These are phyloP conservation scores for Dryas octopetala DNA, from an alignment of 306 rosid species.

Conservation along the genomic window DNA sequence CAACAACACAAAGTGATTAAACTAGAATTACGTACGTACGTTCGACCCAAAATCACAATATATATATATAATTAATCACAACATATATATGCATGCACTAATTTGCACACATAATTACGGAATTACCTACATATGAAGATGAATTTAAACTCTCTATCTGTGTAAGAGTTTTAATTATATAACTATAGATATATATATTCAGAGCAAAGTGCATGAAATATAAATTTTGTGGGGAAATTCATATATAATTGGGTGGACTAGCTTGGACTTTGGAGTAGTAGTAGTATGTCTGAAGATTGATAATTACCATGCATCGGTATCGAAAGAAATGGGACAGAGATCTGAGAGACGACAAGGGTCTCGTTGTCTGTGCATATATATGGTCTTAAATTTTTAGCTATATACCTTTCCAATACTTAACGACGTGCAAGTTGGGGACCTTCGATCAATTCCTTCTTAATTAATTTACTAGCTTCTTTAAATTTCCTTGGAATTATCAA, in stretches of 20 bases:
- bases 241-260: background rate
- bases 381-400: background rate
- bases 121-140: too few species aligned
- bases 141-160: too few species aligned
- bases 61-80: too few species aligned
- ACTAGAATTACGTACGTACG: too few species aligned
- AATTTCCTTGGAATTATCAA: background rate
- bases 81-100: too few species aligned
- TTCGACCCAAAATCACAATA: too few species aligned
- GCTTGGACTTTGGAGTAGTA: background rate
- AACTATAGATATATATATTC: too few species aligned
- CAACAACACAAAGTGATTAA: too few species aligned
- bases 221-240: background rate
- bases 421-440: background rate
- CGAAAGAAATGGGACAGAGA: slow-evolving; percentile 4
- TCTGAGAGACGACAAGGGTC: slow-evolving; percentile 15
- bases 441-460: background rate
- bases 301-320: background rate
- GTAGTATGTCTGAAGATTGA: background rate
- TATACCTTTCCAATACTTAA: background rate
- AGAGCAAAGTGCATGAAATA: too few species aligned
- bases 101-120: too few species aligned
- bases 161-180: too few species aligned
- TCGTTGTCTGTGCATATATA: slow-evolving; percentile 1
- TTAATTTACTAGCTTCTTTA: background rate